Evolutionary conservation across 2,329 filamentous ascomycete genomes (phyloP).

Genomic region (Neofusicoccum ribis): DNA sequence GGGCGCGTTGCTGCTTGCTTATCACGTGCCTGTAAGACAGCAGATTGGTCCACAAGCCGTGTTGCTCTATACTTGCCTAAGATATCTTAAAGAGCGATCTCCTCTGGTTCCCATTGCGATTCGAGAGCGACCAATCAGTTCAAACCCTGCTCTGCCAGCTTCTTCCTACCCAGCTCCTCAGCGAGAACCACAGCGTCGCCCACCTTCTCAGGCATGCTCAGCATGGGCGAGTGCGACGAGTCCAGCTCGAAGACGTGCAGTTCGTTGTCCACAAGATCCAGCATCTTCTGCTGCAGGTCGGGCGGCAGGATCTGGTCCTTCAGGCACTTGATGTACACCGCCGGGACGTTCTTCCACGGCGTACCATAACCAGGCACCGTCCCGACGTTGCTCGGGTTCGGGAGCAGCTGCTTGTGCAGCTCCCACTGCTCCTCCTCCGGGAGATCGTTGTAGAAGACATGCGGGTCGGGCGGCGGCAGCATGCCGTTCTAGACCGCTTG

Average conservation of each 20-base stretch:
- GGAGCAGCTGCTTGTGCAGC: neutral
- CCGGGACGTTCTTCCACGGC: conserved; percentile 26
- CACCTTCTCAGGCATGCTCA: conserved; percentile 28
- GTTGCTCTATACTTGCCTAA: too few species aligned
- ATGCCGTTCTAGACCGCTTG: neutral
- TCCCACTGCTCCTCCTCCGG: neutral
- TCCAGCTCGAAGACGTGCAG: conserved; percentile 24
- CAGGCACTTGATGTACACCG: conserved; percentile 26
- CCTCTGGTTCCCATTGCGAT: too few species aligned
- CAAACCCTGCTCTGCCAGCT: neutral
- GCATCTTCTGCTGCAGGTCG: conserved; percentile 23
- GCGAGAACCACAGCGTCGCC: conserved; percentile 22
- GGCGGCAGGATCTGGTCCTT: conserved; percentile 26
- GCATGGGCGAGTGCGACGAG: conserved; percentile 28
- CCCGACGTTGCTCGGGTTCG: neutral
- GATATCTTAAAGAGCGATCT: too few species aligned
- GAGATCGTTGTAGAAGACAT: conserved; percentile 31
- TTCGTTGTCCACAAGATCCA: conserved; percentile 26
- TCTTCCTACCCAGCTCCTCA: conserved; percentile 7
- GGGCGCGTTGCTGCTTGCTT: too few species aligned
- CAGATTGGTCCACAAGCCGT: too few species aligned
- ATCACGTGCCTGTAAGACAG: too few species aligned
- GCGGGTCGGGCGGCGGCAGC: conserved; percentile 5
- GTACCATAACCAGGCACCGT: conserved; percentile 20
- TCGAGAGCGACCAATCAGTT: too few species aligned